Percentiles rank a stretch among this genome's conserved stretches.
Conservation (phyloP, 2,329 filamentous ascomycete species). For the Clonostachys rosea region DNA sequence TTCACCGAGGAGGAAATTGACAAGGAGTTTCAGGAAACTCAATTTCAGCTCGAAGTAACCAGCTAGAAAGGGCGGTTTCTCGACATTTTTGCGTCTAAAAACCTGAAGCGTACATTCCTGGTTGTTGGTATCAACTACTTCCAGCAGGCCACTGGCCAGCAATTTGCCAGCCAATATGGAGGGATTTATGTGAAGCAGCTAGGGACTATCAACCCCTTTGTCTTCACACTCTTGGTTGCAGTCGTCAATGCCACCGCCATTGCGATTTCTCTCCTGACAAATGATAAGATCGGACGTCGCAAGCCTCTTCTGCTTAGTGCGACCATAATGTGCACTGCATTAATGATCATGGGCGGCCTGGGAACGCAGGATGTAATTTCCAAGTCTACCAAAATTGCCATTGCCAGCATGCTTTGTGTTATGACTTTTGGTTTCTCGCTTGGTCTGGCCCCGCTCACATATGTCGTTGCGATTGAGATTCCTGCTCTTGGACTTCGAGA, state of each 20-base stretch:
- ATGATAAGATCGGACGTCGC: conserved; percentile 7
- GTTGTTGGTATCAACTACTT: conserved; percentile 18
- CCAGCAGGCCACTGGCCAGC: conserved; percentile 16
- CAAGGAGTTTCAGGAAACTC: too few relatives aligned
- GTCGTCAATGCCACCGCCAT: conserved; percentile 6
- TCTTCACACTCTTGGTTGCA: conserved; percentile 12
- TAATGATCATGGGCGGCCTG: conserved; percentile 25
- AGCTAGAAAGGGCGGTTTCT: conserved; percentile 10
- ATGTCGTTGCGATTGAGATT: conserved; percentile 26
- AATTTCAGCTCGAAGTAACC: not conserved
- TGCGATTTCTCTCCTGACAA: conserved; percentile 5
- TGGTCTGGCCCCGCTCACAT: conserved; percentile 22
- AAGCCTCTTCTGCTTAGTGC: conserved; percentile 13
- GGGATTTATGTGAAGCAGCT: conserved; percentile 17
- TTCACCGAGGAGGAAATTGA: too few relatives aligned
- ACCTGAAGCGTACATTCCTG: conserved; percentile 13
- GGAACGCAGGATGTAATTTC: conserved; percentile 21
- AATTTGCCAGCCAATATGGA: conserved; percentile 18
- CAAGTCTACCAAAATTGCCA: conserved; percentile 6
- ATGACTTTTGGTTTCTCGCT: conserved; percentile 19
- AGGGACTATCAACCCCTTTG: conserved; percentile 15
- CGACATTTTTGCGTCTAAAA: conserved; percentile 7
- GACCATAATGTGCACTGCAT: conserved; percentile 11
- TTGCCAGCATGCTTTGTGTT: conserved; percentile 19
- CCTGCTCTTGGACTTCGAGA: conserved; percentile 21